Base-by-base conservation (phyloP, 2,329 filamentous ascomycete species). In the Colletotrichum orchidophilum region DNA sequence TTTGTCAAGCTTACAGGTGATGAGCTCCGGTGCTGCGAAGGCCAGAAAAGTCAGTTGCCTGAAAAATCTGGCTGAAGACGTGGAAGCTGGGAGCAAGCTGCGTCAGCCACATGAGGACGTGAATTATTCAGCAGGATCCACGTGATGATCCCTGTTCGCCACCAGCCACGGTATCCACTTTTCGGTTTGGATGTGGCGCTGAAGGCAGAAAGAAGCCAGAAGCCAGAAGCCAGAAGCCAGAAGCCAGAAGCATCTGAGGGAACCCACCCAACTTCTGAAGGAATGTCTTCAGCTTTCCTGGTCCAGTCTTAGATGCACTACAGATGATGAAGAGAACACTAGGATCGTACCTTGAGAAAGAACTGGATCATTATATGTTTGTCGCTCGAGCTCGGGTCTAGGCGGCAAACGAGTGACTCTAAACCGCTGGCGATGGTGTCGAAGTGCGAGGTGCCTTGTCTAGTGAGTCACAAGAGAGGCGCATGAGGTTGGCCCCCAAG, bases 31-130 rank as follows among this genome's bases (percentile, higher is more conserved):
- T 70, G 54, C 70, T 72, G 66, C 18, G 29, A 58, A 57, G 21
- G 57, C 39, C 64, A 61, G 66, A 72, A 70, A 66, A 70, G 54
- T 72, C 50, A 60, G 66, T 65, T 50, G 60, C 70, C 70, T 72
- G 70, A 72, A 61, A 70, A 61, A 33, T 70, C 66, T 55, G 70
- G 59, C 66, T 69, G 33, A 70, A 55, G 59, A 55, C 18, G 24
- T 49, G 13, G 18, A 53, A 69, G 53, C 58, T 57, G 53, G 39
- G n/a, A 46, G 39, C 27, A n/a, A 27, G 46, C 21, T n/a, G 35
- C n/a, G 46, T n/a, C 46, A 64, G 70, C 70, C 70, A 70, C 70
- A 64, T 35, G 21, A 5, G 5, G 15, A 21, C 5, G 24, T 35
- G 46, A n/a, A 70, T 66, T 33, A 69, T 39, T 61, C 63, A 62